Conservation (phyloP, 2,329 filamentous ascomycete species). For the Cordyceps cateniannulata region DNA sequence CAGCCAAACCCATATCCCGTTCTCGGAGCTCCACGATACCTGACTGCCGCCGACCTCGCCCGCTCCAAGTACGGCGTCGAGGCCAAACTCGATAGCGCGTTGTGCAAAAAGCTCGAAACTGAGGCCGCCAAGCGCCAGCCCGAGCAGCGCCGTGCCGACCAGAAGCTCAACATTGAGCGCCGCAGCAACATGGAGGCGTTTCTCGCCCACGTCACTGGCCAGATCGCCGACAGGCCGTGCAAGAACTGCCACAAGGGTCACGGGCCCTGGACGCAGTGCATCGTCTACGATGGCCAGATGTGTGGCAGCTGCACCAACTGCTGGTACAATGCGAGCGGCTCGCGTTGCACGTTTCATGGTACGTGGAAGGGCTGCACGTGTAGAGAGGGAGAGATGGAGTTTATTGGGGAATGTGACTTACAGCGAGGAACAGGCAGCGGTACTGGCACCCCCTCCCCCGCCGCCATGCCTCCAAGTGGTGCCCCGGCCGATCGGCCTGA, state of each 20-base stretch:
- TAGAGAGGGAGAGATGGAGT: too few species aligned
- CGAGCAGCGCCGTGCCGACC: constrained; percentile 46
- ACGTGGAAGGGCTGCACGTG: constrained; percentile 5
- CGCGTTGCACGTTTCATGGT: constrained; percentile 56
- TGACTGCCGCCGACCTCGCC: constrained; percentile 40
- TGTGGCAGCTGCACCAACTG: constrained; percentile 57
- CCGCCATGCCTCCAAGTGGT: background rate
- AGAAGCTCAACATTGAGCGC: constrained; percentile 48
- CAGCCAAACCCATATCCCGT: background rate
- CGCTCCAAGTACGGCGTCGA: constrained; percentile 38
- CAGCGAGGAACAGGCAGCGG: background rate
- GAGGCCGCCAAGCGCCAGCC: constrained; percentile 44
- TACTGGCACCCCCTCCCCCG: background rate
- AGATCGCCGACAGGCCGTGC: constrained; percentile 41
- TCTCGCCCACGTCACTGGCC: constrained; percentile 51
- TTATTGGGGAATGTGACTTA: background rate
- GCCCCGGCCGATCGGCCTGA: background rate
- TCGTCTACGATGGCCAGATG: constrained; percentile 55
- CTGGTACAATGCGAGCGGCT: constrained; percentile 57
- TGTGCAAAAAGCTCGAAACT: constrained; percentile 47
- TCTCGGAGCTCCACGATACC: background rate
- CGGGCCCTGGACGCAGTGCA: constrained; percentile 51
- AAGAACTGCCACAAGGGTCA: constrained; percentile 56
- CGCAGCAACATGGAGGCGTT: constrained; percentile 55
- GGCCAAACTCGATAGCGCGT: constrained; percentile 45